phyloP scores from a whole-genome alignment of 192 early-diverging fungal species.

The Phlyctochytrium bullatum region DNA sequence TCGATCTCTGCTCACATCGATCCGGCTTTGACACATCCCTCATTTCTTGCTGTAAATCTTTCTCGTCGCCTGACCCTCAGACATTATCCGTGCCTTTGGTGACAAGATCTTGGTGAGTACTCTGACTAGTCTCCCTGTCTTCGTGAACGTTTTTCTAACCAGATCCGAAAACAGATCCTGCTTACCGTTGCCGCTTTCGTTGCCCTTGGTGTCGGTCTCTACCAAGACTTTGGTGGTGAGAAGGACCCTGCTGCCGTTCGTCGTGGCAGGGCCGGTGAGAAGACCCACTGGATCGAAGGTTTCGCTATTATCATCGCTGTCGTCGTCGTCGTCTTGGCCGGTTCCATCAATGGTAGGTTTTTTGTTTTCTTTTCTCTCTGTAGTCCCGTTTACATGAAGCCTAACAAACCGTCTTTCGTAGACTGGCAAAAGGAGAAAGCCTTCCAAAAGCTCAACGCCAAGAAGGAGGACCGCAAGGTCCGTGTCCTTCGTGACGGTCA shows the following conservation, averaged over 20 bases:
- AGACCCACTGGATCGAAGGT: conserved; percentile 51
- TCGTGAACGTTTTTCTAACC: neutral
- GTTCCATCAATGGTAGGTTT: conserved; percentile 25
- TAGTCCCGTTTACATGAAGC: neutral
- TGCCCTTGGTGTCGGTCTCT: conserved; percentile 80
- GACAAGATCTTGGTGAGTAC: conserved; percentile 45
- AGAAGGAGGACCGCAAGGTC: conserved; percentile 80
- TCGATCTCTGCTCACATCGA: neutral
- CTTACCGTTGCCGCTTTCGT: conserved; percentile 84
- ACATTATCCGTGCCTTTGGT: conserved; percentile 31
- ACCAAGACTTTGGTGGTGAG: conserved; percentile 58
- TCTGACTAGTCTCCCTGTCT: neutral
- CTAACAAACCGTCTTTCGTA: neutral
- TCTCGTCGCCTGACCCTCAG: too few species aligned
- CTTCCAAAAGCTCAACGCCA: conserved; percentile 83
- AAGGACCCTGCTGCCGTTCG: neutral
- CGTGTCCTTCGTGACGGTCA: conserved; percentile 74
- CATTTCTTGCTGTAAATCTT: too few species aligned
- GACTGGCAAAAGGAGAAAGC: conserved; percentile 87
- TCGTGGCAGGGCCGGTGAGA: neutral
- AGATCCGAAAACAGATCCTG: conserved; percentile 73
- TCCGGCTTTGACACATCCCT: too few species aligned
- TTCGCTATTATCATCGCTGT: conserved; percentile 73
- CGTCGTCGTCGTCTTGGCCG: conserved; percentile 26
- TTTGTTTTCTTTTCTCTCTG: neutral